Percentiles rank a stretch among this genome's conserved stretches.
Evolutionary conservation across 176 grass and related monocot genomes (phyloP).

Genomic region (Zizania latifolia): DNA sequence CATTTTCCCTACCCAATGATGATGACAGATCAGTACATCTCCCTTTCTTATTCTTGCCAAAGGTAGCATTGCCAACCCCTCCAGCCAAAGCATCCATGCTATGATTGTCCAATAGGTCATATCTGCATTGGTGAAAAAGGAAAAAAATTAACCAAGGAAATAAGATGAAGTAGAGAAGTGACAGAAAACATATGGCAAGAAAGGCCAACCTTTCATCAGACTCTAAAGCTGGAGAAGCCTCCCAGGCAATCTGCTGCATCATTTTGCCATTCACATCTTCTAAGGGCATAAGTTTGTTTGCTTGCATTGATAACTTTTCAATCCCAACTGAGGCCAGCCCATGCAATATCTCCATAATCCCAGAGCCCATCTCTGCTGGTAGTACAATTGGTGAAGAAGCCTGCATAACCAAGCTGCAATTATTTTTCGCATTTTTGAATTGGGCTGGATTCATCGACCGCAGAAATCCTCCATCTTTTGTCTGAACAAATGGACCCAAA

Average conservation of each 20-base stretch:
- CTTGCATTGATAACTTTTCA: conserved; percentile 82
- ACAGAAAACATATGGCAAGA: conserved; percentile 14
- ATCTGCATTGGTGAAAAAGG: conserved; percentile 34
- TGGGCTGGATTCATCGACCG: conserved; percentile 68
- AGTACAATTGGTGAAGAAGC: conserved; percentile 82
- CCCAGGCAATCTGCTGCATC: conserved; percentile 85
- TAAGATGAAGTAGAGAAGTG: not conserved
- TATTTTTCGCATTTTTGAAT: conserved; percentile 85
- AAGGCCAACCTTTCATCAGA: conserved; percentile 50
- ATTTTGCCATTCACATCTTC: conserved; percentile 95
- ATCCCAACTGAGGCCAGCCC: conserved; percentile 84
- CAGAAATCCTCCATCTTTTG: conserved; percentile 79
- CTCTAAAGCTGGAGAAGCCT: conserved; percentile 51
- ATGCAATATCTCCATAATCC: conserved; percentile 92
- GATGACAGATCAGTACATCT: conserved; percentile 36
- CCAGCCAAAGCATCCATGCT: conserved; percentile 22
- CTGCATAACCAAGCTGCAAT: conserved; percentile 88
- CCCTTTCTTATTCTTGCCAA: conserved; percentile 48
- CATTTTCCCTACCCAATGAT: conserved; percentile 35
- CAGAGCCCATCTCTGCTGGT: conserved; percentile 96
- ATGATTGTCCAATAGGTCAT: conserved; percentile 48
- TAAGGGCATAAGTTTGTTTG: conserved; percentile 92
- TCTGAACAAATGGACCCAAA: conserved; percentile 85
- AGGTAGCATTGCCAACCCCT: conserved; percentile 19
- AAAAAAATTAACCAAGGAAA: conserved; percentile 19